Base-by-base conservation (phyloP, 345 rosid genomes). In the Gossypium australe region DNA sequence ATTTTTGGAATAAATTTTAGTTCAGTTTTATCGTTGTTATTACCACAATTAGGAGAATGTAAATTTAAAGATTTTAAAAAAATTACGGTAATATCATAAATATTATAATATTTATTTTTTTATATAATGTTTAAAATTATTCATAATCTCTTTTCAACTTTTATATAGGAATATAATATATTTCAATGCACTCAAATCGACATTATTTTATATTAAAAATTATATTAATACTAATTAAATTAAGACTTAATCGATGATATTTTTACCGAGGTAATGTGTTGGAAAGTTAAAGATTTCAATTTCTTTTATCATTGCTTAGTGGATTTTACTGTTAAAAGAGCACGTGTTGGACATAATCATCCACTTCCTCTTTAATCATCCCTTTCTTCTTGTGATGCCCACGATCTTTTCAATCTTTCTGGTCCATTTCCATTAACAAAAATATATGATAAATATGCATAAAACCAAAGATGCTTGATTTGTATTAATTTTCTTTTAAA, bases 331-430 rank as follows among this genome's bases (percentile, higher is more conserved):
- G 24, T 58, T 25, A 45, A 34, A 34, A 57, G 14, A 34, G 7
- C 60, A 62, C 24, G 61, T 29, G 51, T 74, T 78, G 13, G 72
- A 78, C 78, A 67, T 16, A 52, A 78, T 70, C 76, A 73, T 78
- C 22, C 64, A 60, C 70, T 38, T 14, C 64, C 18, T 71, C 38
- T 47, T 52, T 71, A 20, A 63, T 51, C 69, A 18, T n/a, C 51
- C 67, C 14, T 47, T 58, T 22, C 51, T 63, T 44, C 44, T 24
- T 44, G 11, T 9, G 45, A 4, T 9, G 18, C 61, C 63, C 11
- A 17, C 17, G n/a, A n/a, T n/a, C 13, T 1, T 72, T 63, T 17
- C 27, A 18, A 1, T 57, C 20, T 44, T 61, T 25, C 10, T 56
- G 18, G 4, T 24, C 49, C 11, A 25, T 45, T 43, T 18, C 24